A percentile compares a stretch with the other conserved stretches of the same genome.
Evolutionary conservation across 148 eudicot genomes (phyloP).

Genomic region (Cornus suecica): DNA sequence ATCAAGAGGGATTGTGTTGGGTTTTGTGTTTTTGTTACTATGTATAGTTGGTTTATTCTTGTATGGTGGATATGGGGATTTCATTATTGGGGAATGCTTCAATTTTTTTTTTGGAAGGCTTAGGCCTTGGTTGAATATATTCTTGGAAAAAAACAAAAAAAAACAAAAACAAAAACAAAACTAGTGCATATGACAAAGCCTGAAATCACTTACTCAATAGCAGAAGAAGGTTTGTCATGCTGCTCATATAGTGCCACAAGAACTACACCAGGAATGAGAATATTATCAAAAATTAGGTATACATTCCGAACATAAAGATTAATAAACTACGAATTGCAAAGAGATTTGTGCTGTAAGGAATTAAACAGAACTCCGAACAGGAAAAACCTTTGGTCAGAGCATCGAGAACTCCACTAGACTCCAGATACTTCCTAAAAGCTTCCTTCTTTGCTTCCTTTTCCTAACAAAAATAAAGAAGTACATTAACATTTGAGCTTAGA

Average conservation of each 20-base stretch:
- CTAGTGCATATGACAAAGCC: neutral
- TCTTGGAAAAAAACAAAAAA: no score
- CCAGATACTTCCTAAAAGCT: slow-evolving; percentile 91
- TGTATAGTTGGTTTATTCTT: no score
- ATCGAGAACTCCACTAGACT: slow-evolving; percentile 85
- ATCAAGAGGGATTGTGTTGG: no score
- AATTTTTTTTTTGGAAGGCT: no score
- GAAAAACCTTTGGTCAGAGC: slow-evolving; percentile 78
- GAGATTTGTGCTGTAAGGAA: neutral
- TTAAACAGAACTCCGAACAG: neutral
- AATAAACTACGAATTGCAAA: neutral
- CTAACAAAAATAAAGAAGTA: slow-evolving; percentile 24
- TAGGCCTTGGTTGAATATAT: no score
- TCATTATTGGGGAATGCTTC: no score
- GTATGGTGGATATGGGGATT: no score
- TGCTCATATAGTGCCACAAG: slow-evolving; percentile 94
- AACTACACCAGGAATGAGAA: slow-evolving; percentile 33
- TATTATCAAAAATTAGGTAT: neutral
- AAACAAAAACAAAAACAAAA: no score
- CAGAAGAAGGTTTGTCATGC: slow-evolving; percentile 76
- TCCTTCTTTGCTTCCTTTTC: slow-evolving; percentile 96
- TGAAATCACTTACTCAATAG: slow-evolving; percentile 67
- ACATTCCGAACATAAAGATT: neutral
- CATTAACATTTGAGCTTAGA: neutral
- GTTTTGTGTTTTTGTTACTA: no score